phyloP scores from a whole-genome alignment of 2,329 filamentous ascomycete genomes.

The Alternaria infectoria region DNA sequence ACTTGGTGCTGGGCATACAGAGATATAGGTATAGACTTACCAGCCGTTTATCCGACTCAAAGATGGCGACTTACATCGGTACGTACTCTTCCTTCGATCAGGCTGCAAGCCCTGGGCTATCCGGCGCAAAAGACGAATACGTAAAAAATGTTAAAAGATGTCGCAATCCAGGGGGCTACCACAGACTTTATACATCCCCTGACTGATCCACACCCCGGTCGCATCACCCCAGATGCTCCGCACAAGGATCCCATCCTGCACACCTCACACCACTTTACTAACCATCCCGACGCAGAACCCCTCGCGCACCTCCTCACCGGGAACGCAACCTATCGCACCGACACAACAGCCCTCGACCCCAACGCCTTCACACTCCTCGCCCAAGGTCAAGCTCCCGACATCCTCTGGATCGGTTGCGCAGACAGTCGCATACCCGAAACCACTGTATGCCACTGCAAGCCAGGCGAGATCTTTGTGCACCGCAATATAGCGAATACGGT shows the following conservation, averaged over 20 bases:
- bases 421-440: conserved; percentile 87
- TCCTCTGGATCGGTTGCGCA: conserved; percentile 86
- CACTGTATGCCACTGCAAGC: conserved; percentile 76
- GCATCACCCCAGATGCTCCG: background rate
- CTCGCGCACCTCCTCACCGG: conserved; percentile 69
- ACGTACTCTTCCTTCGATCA: background rate
- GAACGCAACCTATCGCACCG: conserved; percentile 74
- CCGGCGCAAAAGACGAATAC: background rate
- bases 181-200: background rate
- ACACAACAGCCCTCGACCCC: conserved; percentile 70
- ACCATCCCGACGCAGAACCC: conserved; percentile 53
- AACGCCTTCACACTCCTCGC: conserved; percentile 73
- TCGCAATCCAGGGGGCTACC: background rate
- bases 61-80: background rate
- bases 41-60: background rate
- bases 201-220: background rate
- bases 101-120: too few species aligned
- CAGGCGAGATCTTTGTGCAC: conserved; percentile 87
- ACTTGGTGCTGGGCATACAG: background rate
- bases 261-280: conserved; percentile 18
- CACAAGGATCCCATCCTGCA: background rate
- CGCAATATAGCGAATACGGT: conserved; percentile 82
- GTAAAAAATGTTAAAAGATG: background rate
- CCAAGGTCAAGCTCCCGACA: conserved; percentile 69
- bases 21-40: background rate